Evolutionary conservation across 2,329 filamentous ascomycete species (phyloP).

Genomic region (Ceratocystiopsis sp.): DNA sequence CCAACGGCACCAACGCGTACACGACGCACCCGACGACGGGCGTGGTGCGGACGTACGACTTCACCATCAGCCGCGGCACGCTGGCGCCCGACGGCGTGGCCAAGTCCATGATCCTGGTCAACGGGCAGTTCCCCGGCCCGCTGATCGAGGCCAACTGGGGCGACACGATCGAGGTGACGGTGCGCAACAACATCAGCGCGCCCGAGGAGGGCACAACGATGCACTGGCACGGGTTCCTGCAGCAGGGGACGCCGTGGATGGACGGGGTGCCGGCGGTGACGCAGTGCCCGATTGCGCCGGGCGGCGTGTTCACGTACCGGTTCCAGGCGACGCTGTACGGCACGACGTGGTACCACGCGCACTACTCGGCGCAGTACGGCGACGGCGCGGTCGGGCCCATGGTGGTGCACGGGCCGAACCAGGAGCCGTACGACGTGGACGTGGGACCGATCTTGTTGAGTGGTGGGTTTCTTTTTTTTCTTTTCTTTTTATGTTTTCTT

Average conservation of each 20-base stretch:
- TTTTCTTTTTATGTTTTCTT: neutral
- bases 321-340: conserved; percentile 24
- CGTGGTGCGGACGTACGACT: conserved; percentile 37
- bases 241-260: conserved; percentile 25
- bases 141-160: conserved; percentile 19
- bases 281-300: conserved; percentile 24
- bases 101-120: conserved; percentile 28
- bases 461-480: neutral
- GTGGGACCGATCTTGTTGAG: conserved; percentile 19
- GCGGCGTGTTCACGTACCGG: conserved; percentile 17
- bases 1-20: conserved; percentile 31
- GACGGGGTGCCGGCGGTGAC: conserved; percentile 29
- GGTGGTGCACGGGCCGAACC: conserved; percentile 30
- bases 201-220: conserved; percentile 26
- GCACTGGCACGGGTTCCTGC: conserved; percentile 32
- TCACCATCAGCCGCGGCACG: conserved; percentile 30
- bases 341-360: conserved; percentile 28
- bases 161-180: conserved; percentile 33
- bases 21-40: conserved; percentile 31
- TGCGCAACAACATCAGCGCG: conserved; percentile 44
- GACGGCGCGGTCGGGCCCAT: conserved; percentile 35
- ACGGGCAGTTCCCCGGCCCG: conserved; percentile 17
- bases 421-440: conserved; percentile 34
- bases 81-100: conserved; percentile 41
- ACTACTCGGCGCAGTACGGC: conserved; percentile 31